Percentiles rank a stretch among this genome's conserved stretches.
Evolutionary conservation across 139 green algal species (phyloP).

Genomic region (Chlorella ohadii): DNA sequence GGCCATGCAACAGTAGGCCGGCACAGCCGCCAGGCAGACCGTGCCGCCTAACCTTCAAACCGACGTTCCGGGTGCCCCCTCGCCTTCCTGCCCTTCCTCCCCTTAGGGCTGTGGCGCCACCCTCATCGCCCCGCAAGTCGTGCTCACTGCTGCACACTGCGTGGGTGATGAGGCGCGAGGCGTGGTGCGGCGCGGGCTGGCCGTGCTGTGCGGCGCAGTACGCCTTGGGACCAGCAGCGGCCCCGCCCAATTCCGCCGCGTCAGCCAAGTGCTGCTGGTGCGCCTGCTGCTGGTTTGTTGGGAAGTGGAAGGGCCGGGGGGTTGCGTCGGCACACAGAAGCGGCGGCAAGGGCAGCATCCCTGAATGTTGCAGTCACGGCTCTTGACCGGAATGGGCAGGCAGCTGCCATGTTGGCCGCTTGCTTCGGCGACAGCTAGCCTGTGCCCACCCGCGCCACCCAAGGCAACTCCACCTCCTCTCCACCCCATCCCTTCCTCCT

Average conservation of each 20-base stretch:
- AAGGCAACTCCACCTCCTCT: too few species aligned
- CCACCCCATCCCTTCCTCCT: neutral
- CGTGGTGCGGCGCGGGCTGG: neutral
- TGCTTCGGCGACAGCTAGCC: too few species aligned
- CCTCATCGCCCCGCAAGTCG: neutral
- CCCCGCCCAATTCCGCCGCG: neutral
- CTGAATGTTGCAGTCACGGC: too few species aligned
- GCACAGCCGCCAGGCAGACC: too few species aligned
- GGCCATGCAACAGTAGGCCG: too few species aligned
- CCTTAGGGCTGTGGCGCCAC: neutral
- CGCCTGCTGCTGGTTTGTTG: neutral
- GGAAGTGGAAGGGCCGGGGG: too few species aligned
- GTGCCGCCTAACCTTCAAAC: too few species aligned
- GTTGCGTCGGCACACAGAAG: neutral
- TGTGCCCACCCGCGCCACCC: too few species aligned
- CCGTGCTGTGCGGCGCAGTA: constrained; percentile 13
- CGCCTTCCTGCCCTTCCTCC: neutral
- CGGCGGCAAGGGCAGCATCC: neutral
- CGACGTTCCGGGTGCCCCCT: too few species aligned
- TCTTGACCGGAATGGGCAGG: too few species aligned
- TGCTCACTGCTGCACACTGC: constrained; percentile 23
- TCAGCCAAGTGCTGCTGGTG: neutral
- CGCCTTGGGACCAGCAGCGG: neutral
- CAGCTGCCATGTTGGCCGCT: too few species aligned
- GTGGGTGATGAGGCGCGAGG: neutral